phyloP scores from a whole-genome alignment of 345 rosid species.

The Odontarrhena argentea region DNA sequence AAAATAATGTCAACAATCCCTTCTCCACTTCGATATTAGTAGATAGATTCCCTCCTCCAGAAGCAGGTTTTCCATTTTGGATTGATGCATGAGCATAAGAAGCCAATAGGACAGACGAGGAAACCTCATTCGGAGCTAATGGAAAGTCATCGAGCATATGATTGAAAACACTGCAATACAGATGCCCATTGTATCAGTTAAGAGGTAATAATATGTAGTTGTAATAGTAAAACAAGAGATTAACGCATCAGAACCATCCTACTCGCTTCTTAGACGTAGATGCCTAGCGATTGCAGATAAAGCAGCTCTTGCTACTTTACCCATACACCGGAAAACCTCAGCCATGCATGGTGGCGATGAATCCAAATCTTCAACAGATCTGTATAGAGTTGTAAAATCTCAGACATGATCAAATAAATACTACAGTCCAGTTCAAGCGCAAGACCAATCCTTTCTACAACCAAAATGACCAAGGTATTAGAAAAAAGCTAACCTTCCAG shows the following conservation, averaged over 20 bases:
- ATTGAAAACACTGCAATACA: conserved; percentile 74
- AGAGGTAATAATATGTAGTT: background rate
- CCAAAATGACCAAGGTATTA: background rate
- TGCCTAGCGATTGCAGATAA: conserved; percentile 85
- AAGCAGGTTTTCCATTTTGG: conserved; percentile 74
- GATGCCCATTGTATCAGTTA: conserved; percentile 27
- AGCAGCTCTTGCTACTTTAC: conserved; percentile 93
- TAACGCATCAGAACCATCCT: conserved; percentile 48
- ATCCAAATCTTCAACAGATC: conserved; percentile 88
- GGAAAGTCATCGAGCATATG: conserved; percentile 94
- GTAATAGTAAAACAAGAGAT: conserved; percentile 24
- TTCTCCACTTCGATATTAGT: conserved; percentile 81
- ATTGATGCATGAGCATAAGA: conserved; percentile 60
- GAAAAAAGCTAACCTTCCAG: conserved; percentile 67
- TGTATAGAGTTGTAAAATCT: background rate
- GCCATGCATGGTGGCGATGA: conserved; percentile 97
- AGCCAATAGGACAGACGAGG: conserved; percentile 86
- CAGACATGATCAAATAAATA: background rate
- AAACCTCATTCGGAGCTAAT: conserved; percentile 80
- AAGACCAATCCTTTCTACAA: background rate
- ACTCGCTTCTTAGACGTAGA: conserved; percentile 97
- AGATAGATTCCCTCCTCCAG: conserved; percentile 67
- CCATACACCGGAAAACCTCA: conserved; percentile 87
- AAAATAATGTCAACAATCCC: conserved; percentile 84
- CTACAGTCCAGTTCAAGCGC: background rate